A percentile compares a stretch with the other conserved stretches of the same genome.
These are phyloP conservation scores for Solanum neorickii DNA, from an alignment of 257 asterid genomes.

Conservation along the genomic window DNA sequence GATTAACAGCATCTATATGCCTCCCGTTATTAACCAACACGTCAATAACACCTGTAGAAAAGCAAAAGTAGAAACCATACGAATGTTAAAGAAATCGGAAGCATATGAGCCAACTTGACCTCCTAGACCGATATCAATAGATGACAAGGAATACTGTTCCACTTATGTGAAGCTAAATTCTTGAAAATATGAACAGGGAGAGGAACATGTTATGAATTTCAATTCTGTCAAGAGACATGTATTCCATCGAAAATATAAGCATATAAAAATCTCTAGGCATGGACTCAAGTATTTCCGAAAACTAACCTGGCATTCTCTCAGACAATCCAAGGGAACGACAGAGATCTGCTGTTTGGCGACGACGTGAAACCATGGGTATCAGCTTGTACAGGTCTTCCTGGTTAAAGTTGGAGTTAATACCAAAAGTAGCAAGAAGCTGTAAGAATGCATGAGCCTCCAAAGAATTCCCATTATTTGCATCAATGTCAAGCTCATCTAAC, in stretches of 20 bases:
- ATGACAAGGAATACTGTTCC: neutral
- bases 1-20: slow-evolving; percentile 95
- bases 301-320: slow-evolving; percentile 90
- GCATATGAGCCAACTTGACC: neutral
- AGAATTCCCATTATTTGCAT: slow-evolving; percentile 93
- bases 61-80: neutral
- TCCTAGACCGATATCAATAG: neutral
- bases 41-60: slow-evolving; percentile 71
- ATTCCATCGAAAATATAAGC: neutral
- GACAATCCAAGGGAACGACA: slow-evolving; percentile 91
- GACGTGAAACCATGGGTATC: slow-evolving; percentile 98
- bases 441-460: slow-evolving; percentile 98
- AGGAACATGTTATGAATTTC: neutral
- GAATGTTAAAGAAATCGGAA: neutral
- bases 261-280: neutral
- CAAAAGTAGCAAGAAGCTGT: slow-evolving; percentile 87
- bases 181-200: neutral
- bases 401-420: slow-evolving; percentile 73
- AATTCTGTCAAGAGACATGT: neutral
- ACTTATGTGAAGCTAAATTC: neutral
- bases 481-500: slow-evolving; percentile 76
- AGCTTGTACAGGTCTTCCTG: slow-evolving; percentile 65
- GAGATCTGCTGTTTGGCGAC: slow-evolving; percentile 93
- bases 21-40: slow-evolving; percentile 79
- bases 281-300: neutral